Evolutionary conservation across 805 yeast species (phyloP), one percentile per base, ranked within the genome.

Genomic region (Saturnispora sekii): DNA sequence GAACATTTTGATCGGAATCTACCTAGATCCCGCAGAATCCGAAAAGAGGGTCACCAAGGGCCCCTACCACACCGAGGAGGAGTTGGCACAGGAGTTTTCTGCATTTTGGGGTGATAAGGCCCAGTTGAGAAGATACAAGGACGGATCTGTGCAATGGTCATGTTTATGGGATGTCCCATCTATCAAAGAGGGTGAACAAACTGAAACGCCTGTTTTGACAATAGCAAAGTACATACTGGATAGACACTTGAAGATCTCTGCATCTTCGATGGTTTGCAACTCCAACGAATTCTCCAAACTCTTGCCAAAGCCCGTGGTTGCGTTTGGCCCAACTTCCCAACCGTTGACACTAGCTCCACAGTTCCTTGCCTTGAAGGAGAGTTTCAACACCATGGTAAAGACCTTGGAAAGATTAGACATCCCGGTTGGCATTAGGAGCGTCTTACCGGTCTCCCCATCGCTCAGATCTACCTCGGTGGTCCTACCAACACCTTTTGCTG

Each of bases 81-180:
- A 72, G 12, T 76, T 66, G 26, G 76, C 80, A n/a, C 66, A 74
- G 6, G 70, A 73, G 44, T 93, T 93, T 67, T 76, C 84, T 52
- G 66, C 76, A 5, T 89, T 93, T 58, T 93, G 99, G 99, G 97
- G 97, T 10, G 58, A 74, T 9, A 81, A 77, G 52, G 79, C 95
- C 0, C 85, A 93, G 11, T 69, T 93, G 45, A 78, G 99, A 68
- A 77, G 93, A 60, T 93, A 90, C 67, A 88, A 85, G 58, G 96
- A 93, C 63, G 97, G 97, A 33, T 70, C 82, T 4, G 88, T 93
- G 48, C 81, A 78, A 50, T 94, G 93, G 63, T 84, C 95, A 60
- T 94, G 93, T 45, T 82, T 88, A 29, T 93, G 97, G 97, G 63
- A 68, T 5, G 66, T 74, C 4, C 67, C 75, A 5, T 18, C 35